A percentile compares a stretch with the other conserved stretches of the same genome.
phyloP scores from a whole-genome alignment of 352 stramenopile species.

The Elongisporangium prolatum region DNA sequence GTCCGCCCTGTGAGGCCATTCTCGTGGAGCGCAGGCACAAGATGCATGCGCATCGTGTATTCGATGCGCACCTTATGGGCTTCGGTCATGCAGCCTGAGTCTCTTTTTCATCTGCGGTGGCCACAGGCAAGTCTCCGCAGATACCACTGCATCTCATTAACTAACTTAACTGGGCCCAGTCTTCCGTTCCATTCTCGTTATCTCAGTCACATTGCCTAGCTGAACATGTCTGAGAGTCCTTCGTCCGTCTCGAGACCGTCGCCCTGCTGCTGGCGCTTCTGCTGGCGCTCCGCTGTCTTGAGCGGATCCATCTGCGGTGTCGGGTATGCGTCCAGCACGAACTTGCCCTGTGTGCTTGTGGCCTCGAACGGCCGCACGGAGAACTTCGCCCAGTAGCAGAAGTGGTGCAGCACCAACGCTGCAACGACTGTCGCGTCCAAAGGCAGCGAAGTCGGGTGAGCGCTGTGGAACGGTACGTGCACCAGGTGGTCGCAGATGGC shows the following conservation, averaged over 20 bases:
- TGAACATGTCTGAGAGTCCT: constrained; percentile 45
- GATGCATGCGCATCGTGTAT: constrained; percentile 35
- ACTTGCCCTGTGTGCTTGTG: constrained; percentile 73
- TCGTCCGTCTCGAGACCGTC: constrained; percentile 34
- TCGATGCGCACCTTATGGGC: constrained; percentile 57
- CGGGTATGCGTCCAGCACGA: constrained; percentile 62
- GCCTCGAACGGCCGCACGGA: constrained; percentile 49
- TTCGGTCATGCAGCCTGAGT: constrained; percentile 15
- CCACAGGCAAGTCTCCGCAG: background rate
- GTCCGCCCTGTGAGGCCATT: constrained; percentile 52
- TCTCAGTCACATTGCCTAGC: constrained; percentile 10
- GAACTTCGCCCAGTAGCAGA: constrained; percentile 58
- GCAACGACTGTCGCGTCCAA: constrained; percentile 63
- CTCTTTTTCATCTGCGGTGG: background rate
- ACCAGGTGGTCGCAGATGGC: constrained; percentile 69
- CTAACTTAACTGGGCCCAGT: background rate
- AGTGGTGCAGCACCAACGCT: constrained; percentile 65
- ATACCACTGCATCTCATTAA: background rate
- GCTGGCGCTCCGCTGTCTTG: constrained; percentile 42
- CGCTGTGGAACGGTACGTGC: constrained; percentile 48
- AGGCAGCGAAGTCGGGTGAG: constrained; percentile 22
- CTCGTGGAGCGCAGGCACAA: constrained; percentile 59
- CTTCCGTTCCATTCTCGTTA: constrained; percentile 1
- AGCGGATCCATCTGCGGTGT: constrained; percentile 27
- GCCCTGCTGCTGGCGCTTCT: constrained; percentile 32